phyloP scores from a whole-genome alignment of 345 rosid genomes.

The Arabis hirsuta region DNA sequence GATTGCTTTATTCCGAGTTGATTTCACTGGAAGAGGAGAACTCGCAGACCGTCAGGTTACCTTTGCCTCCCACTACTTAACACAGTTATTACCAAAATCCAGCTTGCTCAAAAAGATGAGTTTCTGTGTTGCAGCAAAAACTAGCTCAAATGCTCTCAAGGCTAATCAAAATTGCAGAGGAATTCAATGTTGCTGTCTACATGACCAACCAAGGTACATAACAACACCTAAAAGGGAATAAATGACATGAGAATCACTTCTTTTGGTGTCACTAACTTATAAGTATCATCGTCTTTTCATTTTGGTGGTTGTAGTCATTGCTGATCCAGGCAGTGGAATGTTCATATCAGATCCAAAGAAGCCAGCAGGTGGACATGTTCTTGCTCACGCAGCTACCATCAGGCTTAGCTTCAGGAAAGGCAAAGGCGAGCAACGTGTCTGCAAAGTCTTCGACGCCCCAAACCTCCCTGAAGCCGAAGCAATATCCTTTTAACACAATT shows the following conservation, averaged over 20 bases:
- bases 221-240: background rate
- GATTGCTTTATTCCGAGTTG: slow-evolving; percentile 83
- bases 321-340: slow-evolving; percentile 89
- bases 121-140: slow-evolving; percentile 72
- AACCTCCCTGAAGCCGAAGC: slow-evolving; percentile 93
- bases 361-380: slow-evolving; percentile 92
- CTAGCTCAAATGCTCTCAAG: slow-evolving; percentile 92
- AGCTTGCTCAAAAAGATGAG: slow-evolving; percentile 14
- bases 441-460: slow-evolving; percentile 96
- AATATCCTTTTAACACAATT: slow-evolving; percentile 64
- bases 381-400: slow-evolving; percentile 83
- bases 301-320: slow-evolving; percentile 61
- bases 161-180: slow-evolving; percentile 84
- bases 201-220: slow-evolving; percentile 87
- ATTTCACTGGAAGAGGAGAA: slow-evolving; percentile 92
- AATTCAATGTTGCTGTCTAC: slow-evolving; percentile 89
- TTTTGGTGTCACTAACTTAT: background rate
- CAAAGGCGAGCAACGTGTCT: slow-evolving; percentile 85
- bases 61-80: slow-evolving; percentile 4
- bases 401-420: slow-evolving; percentile 94
- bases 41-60: slow-evolving; percentile 87
- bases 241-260: slow-evolving; percentile 1
- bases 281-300: background rate
- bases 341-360: slow-evolving; percentile 92
- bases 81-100: background rate